Evolutionary conservation across 2,329 filamentous ascomycete species (phyloP).

Genomic region (Pseudogymnoascus sp.): DNA sequence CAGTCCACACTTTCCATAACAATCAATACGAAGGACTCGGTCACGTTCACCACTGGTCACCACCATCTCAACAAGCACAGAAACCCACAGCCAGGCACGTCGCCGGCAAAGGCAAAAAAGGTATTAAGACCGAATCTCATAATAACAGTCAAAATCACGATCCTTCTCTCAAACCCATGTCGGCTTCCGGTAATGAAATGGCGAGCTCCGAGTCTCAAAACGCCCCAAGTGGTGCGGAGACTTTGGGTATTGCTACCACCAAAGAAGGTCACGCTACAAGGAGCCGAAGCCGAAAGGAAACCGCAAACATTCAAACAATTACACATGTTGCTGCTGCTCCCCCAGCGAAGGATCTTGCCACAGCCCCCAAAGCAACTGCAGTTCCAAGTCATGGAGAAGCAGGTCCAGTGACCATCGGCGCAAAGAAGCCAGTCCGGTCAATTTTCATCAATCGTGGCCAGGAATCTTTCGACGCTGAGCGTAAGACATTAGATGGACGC

Average conservation of each 20-base stretch:
- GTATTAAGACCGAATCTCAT: not conserved
- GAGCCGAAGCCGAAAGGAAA: not conserved
- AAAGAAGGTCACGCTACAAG: not conserved
- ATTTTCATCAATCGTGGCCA: not conserved
- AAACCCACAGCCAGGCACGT: not conserved
- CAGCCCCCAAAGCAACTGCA: not conserved
- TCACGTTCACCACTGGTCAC: not conserved
- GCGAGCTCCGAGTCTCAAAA: not conserved
- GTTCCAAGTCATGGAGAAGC: not conserved
- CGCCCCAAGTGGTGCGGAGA: conserved; percentile 8
- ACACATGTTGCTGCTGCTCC: not conserved
- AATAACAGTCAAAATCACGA: not conserved
- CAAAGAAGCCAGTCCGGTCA: not conserved
- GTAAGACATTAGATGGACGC: not conserved
- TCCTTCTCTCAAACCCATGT: not conserved
- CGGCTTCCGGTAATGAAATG: not conserved
- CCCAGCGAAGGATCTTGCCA: not conserved
- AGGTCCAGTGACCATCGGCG: not conserved
- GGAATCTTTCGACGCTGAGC: not conserved
- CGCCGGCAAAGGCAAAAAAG: conserved; percentile 1
- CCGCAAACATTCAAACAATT: not conserved
- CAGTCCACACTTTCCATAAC: not conserved
- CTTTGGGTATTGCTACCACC: not conserved
- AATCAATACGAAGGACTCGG: not conserved
- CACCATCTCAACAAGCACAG: not conserved